phyloP scores from a whole-genome alignment of 257 asterid species.

The Coffea canephora region DNA sequence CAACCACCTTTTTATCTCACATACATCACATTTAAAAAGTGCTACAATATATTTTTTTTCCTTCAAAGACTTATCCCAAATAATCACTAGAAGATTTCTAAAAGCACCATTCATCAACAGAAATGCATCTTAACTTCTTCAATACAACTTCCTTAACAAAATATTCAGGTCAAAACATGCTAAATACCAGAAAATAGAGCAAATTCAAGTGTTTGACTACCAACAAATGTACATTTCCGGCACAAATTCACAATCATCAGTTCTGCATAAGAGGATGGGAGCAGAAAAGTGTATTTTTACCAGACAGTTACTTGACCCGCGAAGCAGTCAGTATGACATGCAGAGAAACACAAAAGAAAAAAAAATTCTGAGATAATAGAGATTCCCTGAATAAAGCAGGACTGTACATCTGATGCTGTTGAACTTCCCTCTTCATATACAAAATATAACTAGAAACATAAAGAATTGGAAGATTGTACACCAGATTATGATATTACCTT shows the following conservation, averaged over 20 bases:
- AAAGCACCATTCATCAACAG: background rate
- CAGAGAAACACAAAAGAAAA: background rate
- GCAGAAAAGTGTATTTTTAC: background rate
- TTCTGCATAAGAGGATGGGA: background rate
- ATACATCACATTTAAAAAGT: too few relatives aligned
- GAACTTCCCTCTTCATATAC: background rate
- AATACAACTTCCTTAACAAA: background rate
- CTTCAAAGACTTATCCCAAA: too few relatives aligned
- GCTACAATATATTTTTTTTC: too few relatives aligned
- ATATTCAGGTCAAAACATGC: background rate
- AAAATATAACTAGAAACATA: background rate
- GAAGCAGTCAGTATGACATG: background rate
- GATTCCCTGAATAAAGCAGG: background rate
- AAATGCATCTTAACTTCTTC: background rate
- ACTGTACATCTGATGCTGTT: background rate
- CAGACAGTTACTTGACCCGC: background rate
- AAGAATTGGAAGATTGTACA: background rate
- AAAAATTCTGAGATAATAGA: background rate
- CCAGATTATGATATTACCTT: conserved; percentile 51
- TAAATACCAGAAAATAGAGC: background rate
- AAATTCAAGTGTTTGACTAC: background rate
- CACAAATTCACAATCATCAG: background rate
- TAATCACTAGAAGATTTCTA: background rate
- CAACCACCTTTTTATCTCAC: too few relatives aligned
- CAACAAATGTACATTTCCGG: background rate